phyloP scores from a whole-genome alignment of 2,329 filamentous ascomycete genomes.

The Capronia americana region DNA sequence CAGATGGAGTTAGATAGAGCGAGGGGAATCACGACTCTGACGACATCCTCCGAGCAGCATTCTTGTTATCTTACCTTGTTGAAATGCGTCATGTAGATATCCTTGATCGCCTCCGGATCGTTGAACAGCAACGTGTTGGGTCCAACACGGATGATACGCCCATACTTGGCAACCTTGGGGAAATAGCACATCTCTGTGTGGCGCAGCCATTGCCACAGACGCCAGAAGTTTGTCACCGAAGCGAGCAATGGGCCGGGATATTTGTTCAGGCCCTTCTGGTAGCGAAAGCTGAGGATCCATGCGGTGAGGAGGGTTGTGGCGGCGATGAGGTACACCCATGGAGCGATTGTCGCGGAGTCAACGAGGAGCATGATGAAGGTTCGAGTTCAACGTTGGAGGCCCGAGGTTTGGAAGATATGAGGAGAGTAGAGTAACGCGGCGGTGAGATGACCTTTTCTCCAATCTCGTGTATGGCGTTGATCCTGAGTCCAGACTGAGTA shows the following conservation, averaged over 20 bases:
- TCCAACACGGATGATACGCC: slow-evolving; percentile 67
- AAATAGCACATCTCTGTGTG: slow-evolving; percentile 18
- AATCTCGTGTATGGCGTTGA: too few species aligned
- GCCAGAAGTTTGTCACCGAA: slow-evolving; percentile 27
- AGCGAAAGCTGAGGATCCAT: slow-evolving; percentile 20
- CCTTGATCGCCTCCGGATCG: slow-evolving; percentile 61
- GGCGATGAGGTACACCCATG: slow-evolving; percentile 10
- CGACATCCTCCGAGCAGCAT: not conserved
- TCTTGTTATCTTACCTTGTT: slow-evolving; percentile 14
- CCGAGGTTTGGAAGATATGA: not conserved
- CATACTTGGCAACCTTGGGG: slow-evolving; percentile 48
- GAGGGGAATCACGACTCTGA: not conserved
- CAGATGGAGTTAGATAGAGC: not conserved
- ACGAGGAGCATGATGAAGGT: slow-evolving; percentile 6
- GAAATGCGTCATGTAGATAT: slow-evolving; percentile 60
- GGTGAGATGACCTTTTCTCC: not conserved
- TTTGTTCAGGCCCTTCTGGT: slow-evolving; percentile 28
- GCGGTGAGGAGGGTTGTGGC: slow-evolving; percentile 3
- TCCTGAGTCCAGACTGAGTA: not conserved
- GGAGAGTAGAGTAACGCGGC: too few species aligned
- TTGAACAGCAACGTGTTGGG: slow-evolving; percentile 73
- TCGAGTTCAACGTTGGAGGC: too few species aligned
- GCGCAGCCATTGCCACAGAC: slow-evolving; percentile 20
- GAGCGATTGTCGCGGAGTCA: slow-evolving; percentile 5
- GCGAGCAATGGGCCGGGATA: slow-evolving; percentile 25